Conservation (phyloP, 352 stramenopile species). For the Blastocystis sp. region DNA sequence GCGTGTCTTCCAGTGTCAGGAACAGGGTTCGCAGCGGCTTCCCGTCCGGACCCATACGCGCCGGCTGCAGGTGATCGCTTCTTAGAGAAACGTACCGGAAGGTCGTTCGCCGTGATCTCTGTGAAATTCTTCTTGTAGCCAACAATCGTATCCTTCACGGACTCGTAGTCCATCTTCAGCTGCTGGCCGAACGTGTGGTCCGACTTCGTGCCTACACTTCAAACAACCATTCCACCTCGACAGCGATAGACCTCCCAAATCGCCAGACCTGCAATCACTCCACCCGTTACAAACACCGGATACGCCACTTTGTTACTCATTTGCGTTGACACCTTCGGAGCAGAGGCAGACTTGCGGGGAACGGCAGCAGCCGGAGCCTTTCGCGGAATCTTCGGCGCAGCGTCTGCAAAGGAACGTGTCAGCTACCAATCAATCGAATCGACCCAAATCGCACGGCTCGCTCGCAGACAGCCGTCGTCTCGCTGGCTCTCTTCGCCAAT, state of each 20-base stretch:
- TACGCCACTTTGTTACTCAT: neutral
- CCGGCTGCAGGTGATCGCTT: neutral
- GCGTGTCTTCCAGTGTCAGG: neutral
- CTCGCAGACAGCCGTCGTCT: neutral
- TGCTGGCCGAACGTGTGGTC: neutral
- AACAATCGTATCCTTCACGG: neutral
- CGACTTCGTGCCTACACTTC: neutral
- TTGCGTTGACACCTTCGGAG: neutral
- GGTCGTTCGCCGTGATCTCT: neutral
- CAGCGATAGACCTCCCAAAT: slow-evolving; percentile 9
- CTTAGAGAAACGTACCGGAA: neutral
- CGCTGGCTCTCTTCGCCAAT: neutral
- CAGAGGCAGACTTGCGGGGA: neutral
- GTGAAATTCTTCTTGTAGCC: neutral
- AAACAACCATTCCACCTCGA: neutral
- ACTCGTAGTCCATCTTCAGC: neutral
- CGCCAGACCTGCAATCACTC: neutral
- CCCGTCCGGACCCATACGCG: neutral
- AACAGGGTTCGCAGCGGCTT: neutral
- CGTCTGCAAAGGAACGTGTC: slow-evolving; percentile 12
- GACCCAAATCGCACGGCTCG: neutral
- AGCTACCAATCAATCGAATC: slow-evolving; percentile 4
- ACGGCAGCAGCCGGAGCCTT: neutral
- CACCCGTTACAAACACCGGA: neutral
- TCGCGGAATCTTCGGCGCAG: neutral